Evolutionary conservation across 805 yeast genomes (phyloP).

Genomic region (Yarrowia divulgata): DNA sequence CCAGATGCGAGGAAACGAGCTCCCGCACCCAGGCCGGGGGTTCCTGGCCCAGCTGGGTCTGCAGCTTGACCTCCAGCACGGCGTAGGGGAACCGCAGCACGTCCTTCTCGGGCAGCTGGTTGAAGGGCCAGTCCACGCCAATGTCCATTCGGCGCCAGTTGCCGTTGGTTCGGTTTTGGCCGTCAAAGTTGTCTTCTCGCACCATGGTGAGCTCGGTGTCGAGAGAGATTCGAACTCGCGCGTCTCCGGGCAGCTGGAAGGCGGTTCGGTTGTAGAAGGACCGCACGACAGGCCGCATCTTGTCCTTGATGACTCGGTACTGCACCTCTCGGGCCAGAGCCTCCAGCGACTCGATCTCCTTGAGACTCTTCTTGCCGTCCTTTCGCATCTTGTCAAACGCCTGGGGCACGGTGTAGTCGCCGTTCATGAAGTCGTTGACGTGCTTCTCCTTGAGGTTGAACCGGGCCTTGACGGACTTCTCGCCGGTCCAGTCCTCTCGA

Average conservation of each 20-base stretch:
- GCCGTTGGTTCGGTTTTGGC: slow-evolving; percentile 82
- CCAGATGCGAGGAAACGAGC: slow-evolving; percentile 87
- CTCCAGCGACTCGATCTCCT: slow-evolving; percentile 91
- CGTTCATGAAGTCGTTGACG: slow-evolving; percentile 82
- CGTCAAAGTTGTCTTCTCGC: slow-evolving; percentile 97
- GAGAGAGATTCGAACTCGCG: slow-evolving; percentile 96
- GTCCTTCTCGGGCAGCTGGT: slow-evolving; percentile 82
- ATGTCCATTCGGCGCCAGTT: slow-evolving; percentile 99
- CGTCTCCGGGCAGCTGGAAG: slow-evolving; percentile 98
- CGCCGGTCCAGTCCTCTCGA: slow-evolving; percentile 99
- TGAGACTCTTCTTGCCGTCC: slow-evolving; percentile 84
- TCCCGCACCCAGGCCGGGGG: slow-evolving; percentile 98
- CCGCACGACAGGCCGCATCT: slow-evolving; percentile 91
- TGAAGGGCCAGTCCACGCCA: slow-evolving; percentile 96
- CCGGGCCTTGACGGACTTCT: slow-evolving; percentile 97
- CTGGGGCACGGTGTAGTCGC: slow-evolving; percentile 84
- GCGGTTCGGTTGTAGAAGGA: slow-evolving; percentile 98
- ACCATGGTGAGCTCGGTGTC: slow-evolving; percentile 98
- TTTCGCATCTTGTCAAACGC: slow-evolving; percentile 91
- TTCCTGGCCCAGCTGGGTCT: slow-evolving; percentile 98
- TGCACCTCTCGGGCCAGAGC: slow-evolving; percentile 93
- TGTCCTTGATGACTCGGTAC: slow-evolving; percentile 82
- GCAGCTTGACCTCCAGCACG: slow-evolving; percentile 94
- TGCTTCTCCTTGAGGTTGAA: slow-evolving; percentile 90
- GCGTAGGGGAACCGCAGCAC: slow-evolving; percentile 96